These are phyloP conservation scores for Tolypocladium ovalisporum DNA, from an alignment of 2,329 filamentous ascomycete genomes.

Conservation along the genomic window DNA sequence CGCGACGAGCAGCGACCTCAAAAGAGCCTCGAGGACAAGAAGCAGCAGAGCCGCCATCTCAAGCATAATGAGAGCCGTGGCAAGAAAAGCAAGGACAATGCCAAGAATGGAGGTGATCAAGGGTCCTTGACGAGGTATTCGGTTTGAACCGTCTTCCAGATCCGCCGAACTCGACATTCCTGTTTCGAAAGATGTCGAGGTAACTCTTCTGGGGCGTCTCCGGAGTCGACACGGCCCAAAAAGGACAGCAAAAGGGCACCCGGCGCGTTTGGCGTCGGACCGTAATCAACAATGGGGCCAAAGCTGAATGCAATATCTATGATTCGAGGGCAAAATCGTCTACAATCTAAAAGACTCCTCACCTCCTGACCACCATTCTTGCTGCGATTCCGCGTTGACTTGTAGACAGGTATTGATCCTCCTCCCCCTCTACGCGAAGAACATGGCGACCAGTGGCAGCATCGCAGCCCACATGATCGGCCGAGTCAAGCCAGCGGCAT, in stretches of 20 bases:
- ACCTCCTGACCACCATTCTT: not conserved
- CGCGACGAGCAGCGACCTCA: not conserved
- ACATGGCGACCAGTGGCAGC: slow-evolving; percentile 21
- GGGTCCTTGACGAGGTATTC: not conserved
- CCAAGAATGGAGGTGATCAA: not conserved
- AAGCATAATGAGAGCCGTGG: not conserved
- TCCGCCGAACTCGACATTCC: not conserved
- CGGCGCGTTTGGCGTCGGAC: not conserved
- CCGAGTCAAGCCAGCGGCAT: slow-evolving; percentile 15
- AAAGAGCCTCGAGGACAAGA: not conserved
- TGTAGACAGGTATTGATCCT: not conserved
- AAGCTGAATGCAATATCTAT: not conserved
- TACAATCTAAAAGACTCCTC: slow-evolving; percentile 6
- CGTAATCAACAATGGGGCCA: not conserved
- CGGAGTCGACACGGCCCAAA: not conserved
- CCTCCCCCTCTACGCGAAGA: slow-evolving; percentile 17
- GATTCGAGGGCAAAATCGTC: slow-evolving; percentile 1
- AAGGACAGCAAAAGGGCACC: not conserved
- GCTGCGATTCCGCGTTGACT: not conserved
- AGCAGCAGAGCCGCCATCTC: not conserved
- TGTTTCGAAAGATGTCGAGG: not conserved
- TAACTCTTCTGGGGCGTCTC: not conserved
- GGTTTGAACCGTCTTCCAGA: not conserved
- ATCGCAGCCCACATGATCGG: slow-evolving; percentile 22
- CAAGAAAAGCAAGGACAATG: not conserved